Evolutionary conservation across 805 yeast genomes (phyloP).

Genomic region (Sugiyamaella qingdaonensis): DNA sequence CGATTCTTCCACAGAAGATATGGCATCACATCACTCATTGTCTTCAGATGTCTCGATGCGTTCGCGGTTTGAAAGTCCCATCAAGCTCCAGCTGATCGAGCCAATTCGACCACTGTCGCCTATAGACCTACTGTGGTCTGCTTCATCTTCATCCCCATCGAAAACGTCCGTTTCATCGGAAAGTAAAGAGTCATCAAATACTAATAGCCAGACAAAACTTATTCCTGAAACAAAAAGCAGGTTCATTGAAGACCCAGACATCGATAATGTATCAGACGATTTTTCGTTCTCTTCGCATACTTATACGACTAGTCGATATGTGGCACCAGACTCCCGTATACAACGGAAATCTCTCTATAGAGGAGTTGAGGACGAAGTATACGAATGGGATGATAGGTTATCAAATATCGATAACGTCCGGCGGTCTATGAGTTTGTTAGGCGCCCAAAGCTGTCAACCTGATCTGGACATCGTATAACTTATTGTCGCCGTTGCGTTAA

Average conservation of each 20-base stretch:
- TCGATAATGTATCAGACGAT: background rate
- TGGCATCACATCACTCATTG: too few species aligned
- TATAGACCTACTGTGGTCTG: background rate
- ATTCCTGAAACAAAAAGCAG: background rate
- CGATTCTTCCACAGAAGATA: too few species aligned
- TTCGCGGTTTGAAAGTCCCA: too few species aligned
- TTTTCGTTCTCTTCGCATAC: background rate
- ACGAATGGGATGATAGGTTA: conserved; percentile 16
- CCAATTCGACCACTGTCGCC: background rate
- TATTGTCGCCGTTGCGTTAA: background rate
- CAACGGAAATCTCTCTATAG: background rate
- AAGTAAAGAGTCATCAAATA: background rate
- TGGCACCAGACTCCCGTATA: background rate
- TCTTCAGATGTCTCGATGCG: too few species aligned
- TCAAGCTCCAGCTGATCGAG: background rate
- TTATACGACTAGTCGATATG: too few species aligned
- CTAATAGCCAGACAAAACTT: background rate
- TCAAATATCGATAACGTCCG: conserved; percentile 12
- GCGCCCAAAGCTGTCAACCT: background rate
- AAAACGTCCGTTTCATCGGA: background rate
- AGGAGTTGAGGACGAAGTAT: background rate
- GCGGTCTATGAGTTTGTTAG: conserved; percentile 4
- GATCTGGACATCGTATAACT: conserved; percentile 6
- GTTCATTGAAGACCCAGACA: background rate
- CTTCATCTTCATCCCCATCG: background rate